Percentiles rank a stretch among this genome's conserved stretches.
These are phyloP conservation scores for Chloranthus sessilifolius DNA, from an alignment of 164 flowering plant species.

Conservation along the genomic window DNA sequence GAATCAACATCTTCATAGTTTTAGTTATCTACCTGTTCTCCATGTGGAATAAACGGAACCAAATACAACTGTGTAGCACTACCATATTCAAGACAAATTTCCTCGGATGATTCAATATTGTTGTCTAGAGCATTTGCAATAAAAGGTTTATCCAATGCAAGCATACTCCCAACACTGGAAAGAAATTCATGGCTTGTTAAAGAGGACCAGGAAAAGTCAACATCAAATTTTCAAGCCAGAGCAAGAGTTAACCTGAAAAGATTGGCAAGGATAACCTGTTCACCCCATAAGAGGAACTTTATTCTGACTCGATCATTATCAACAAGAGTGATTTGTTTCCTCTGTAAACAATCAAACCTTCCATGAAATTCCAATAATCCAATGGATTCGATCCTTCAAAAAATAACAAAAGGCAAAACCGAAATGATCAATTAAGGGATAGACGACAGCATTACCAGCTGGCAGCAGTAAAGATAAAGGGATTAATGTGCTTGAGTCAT, in stretches of 20 bases:
- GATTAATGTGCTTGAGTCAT: too few relatives aligned
- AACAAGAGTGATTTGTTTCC: conserved; percentile 63
- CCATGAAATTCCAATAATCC: conserved; percentile 57
- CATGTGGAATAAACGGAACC: conserved; percentile 69
- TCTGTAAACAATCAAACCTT: conserved; percentile 33
- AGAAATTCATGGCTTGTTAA: conserved; percentile 8
- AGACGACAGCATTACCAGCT: not conserved
- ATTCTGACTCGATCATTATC: conserved; percentile 68
- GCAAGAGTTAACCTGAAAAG: conserved; percentile 56
- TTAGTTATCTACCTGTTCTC: conserved; percentile 76
- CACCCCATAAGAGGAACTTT: conserved; percentile 79
- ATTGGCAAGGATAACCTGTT: conserved; percentile 77
- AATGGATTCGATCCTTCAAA: conserved; percentile 67
- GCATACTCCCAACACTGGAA: conserved; percentile 83
- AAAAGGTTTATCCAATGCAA: conserved; percentile 86
- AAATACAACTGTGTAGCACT: conserved; percentile 84
- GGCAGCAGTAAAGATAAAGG: conserved; percentile 1
- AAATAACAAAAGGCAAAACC: not conserved
- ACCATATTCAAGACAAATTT: conserved; percentile 90
- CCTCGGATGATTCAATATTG: conserved; percentile 34
- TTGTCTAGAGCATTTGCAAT: conserved; percentile 50
- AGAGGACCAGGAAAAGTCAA: conserved; percentile 1
- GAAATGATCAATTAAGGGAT: too few relatives aligned
- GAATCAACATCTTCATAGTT: not conserved
- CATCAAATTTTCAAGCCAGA: not conserved